These are phyloP conservation scores for Bruguiera sexangula DNA, from an alignment of 345 rosid genomes.

Conservation along the genomic window DNA sequence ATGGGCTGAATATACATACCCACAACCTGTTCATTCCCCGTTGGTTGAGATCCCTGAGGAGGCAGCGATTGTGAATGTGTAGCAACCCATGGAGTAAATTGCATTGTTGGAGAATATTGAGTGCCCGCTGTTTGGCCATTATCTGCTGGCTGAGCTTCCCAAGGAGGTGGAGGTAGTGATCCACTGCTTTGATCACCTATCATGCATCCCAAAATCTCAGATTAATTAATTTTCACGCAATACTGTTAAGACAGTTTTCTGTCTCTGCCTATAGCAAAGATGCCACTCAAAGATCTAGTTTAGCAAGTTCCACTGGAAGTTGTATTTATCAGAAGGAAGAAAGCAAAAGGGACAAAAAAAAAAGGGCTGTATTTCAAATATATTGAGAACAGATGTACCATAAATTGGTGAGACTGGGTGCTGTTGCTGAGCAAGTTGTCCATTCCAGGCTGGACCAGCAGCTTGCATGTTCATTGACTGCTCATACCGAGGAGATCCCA, in stretches of 20 bases:
- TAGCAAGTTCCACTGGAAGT: no score
- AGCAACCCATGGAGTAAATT: conserved; percentile 43
- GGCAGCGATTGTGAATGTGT: conserved; percentile 42
- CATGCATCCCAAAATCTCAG: conserved; percentile 24
- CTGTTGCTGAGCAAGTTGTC: conserved; percentile 49
- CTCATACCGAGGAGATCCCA: conserved; percentile 60
- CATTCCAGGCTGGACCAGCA: conserved; percentile 63
- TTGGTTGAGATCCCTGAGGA: conserved; percentile 45
- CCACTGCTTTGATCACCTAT: conserved; percentile 56
- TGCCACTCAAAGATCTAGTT: neutral
- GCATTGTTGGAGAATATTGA: conserved; percentile 64
- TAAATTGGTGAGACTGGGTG: conserved; percentile 68
- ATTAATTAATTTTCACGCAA: neutral
- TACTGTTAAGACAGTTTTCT: neutral
- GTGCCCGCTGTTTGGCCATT: conserved; percentile 43
- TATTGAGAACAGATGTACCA: conserved; percentile 38
- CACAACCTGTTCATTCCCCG: conserved; percentile 47
- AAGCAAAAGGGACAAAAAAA: no score
- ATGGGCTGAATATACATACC: conserved; percentile 67
- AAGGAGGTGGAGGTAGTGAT: conserved; percentile 88
- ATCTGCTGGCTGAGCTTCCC: conserved; percentile 86
- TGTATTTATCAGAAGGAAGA: no score
- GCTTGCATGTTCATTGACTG: conserved; percentile 56
- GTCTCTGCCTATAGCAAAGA: neutral
- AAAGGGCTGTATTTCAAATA: no score